phyloP scores from a whole-genome alignment of 2,329 filamentous ascomycete species.

The Corynespora cassiicola region DNA sequence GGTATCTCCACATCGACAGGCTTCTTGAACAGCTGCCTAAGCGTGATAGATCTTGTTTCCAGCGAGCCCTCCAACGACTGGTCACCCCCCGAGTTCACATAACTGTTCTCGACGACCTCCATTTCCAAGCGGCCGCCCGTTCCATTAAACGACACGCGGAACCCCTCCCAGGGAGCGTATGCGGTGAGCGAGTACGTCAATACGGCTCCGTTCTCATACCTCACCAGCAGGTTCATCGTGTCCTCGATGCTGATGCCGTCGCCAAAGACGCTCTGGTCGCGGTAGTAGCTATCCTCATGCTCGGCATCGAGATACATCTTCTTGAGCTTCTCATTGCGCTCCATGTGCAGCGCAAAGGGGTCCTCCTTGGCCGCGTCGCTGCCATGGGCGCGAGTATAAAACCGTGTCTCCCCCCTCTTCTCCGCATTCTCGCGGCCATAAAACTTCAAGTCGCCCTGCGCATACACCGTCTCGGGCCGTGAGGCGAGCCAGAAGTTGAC shows the following conservation, averaged over 20 bases:
- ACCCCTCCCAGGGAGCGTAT: slow-evolving; percentile 69
- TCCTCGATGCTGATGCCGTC: slow-evolving; percentile 71
- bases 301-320: slow-evolving; percentile 68
- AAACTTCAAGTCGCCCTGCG: slow-evolving; percentile 65
- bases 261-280: slow-evolving; percentile 68
- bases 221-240: slow-evolving; percentile 66
- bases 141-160: slow-evolving; percentile 65
- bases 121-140: slow-evolving; percentile 65
- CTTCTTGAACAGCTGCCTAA: slow-evolving; percentile 64
- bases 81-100: slow-evolving; percentile 64
- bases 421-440: slow-evolving; percentile 69
- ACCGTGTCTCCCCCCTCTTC: slow-evolving; percentile 57
- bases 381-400: slow-evolving; percentile 60
- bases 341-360: slow-evolving; percentile 66
- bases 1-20: slow-evolving; percentile 62
- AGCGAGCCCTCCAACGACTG: slow-evolving; percentile 62
- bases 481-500: slow-evolving; percentile 69
- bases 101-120: slow-evolving; percentile 68
- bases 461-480: slow-evolving; percentile 62
- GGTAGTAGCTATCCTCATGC: slow-evolving; percentile 67
- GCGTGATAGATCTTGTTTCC: slow-evolving; percentile 56
- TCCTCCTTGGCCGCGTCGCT: slow-evolving; percentile 60
- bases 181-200: slow-evolving; percentile 67
- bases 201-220: slow-evolving; percentile 63
- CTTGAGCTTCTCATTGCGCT: slow-evolving; percentile 60